Conservation (phyloP, 352 stramenopile genomes). For the Pythium utonaiense region DNA sequence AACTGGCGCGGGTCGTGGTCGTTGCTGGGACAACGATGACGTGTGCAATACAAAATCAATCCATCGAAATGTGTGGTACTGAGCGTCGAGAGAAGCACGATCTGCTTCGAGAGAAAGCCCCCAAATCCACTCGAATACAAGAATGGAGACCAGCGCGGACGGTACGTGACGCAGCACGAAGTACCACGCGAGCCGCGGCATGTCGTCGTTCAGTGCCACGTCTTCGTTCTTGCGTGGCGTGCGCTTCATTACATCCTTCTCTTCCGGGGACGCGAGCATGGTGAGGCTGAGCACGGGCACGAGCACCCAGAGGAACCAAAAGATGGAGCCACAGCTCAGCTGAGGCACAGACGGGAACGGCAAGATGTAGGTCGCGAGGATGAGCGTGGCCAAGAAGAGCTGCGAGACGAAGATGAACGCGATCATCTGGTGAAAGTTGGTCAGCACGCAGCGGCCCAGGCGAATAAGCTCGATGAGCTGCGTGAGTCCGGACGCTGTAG, state of each 20-base stretch:
- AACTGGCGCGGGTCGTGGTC: slow-evolving; percentile 44
- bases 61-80: slow-evolving; percentile 43
- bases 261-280: slow-evolving; percentile 69
- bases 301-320: slow-evolving; percentile 81
- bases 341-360: slow-evolving; percentile 77
- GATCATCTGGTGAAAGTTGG: slow-evolving; percentile 81
- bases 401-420: slow-evolving; percentile 85
- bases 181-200: slow-evolving; percentile 55
- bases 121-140: slow-evolving; percentile 66
- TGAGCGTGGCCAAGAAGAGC: slow-evolving; percentile 72
- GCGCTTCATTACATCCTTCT: slow-evolving; percentile 78
- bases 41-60: slow-evolving; percentile 62
- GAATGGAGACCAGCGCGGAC: slow-evolving; percentile 50
- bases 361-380: slow-evolving; percentile 59
- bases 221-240: slow-evolving; percentile 84
- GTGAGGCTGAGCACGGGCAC: slow-evolving; percentile 71
- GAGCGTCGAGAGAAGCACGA: slow-evolving; percentile 10
- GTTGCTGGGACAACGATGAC: slow-evolving; percentile 33
- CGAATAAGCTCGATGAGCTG: slow-evolving; percentile 81
- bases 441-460: slow-evolving; percentile 72
- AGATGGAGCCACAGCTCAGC: slow-evolving; percentile 71
- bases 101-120: slow-evolving; percentile 59
- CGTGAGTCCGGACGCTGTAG: slow-evolving; percentile 42
- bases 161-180: slow-evolving; percentile 73
- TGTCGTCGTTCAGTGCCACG: slow-evolving; percentile 53